These are phyloP conservation scores for Juglanconis oblonga DNA, from an alignment of 2,329 filamentous ascomycete genomes.

Conservation along the genomic window DNA sequence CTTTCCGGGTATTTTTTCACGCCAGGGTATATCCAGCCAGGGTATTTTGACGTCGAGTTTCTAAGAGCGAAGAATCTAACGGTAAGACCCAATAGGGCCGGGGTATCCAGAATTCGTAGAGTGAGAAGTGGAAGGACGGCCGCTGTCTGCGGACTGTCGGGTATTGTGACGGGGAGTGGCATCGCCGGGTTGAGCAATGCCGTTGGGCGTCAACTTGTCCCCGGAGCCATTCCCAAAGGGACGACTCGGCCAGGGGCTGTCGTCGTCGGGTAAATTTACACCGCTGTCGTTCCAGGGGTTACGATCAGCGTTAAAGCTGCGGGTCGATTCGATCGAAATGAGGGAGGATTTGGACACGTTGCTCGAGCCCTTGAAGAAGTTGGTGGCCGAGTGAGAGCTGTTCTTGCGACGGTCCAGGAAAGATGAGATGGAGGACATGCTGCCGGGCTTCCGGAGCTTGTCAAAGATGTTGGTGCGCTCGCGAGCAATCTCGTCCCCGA, in stretches of 20 bases:
- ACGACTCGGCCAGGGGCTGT: constrained; percentile 63
- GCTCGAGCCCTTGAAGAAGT: constrained; percentile 88
- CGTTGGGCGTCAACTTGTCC: constrained; percentile 55
- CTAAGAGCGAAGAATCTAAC: constrained; percentile 60
- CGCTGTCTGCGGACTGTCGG: constrained; percentile 85
- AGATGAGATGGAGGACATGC: constrained; percentile 92
- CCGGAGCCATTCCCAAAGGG: constrained; percentile 64
- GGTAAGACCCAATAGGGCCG: constrained; percentile 85
- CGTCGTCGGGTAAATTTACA: constrained; percentile 88
- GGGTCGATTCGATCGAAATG: constrained; percentile 91
- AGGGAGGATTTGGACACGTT: constrained; percentile 93
- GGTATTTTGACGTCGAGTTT: constrained; percentile 46
- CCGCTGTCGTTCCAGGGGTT: constrained; percentile 99
- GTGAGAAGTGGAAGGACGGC: constrained; percentile 90
- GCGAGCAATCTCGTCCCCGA: constrained; percentile 74
- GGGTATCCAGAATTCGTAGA: constrained; percentile 95
- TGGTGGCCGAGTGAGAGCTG: constrained; percentile 76
- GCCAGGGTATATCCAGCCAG: constrained; percentile 65
- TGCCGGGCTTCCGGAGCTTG: constrained; percentile 88
- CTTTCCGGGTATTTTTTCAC: constrained; percentile 50
- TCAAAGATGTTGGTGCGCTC: constrained; percentile 86
- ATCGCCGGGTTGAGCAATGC: constrained; percentile 71
- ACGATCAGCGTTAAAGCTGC: constrained; percentile 84
- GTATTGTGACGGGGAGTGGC: constrained; percentile 79
- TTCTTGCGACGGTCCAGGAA: constrained; percentile 96